phyloP scores from a whole-genome alignment of 2,329 filamentous ascomycete genomes.

The Alternaria novae-zelandiae region DNA sequence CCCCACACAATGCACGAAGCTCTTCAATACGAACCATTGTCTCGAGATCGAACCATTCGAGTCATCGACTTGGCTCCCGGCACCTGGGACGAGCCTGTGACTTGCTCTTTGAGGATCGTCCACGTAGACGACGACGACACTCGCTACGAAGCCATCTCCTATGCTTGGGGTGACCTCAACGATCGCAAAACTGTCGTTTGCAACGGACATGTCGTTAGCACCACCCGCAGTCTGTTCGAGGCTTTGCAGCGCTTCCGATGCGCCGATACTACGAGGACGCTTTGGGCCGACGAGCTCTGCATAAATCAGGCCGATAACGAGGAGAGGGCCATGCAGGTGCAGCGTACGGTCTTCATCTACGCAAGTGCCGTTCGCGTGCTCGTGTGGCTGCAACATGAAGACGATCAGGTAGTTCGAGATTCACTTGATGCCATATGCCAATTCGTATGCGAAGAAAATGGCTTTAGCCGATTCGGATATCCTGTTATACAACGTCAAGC shows the following conservation, averaged over 20 bases:
- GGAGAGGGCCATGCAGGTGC: slow-evolving; percentile 41
- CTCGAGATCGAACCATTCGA: not conserved
- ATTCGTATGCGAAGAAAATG: too few species aligned
- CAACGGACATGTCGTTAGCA: not conserved
- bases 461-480: not conserved
- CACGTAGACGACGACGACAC: not conserved
- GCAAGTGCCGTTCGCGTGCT: not conserved
- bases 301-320: slow-evolving; percentile 43
- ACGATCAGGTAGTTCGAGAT: not conserved
- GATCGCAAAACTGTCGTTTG: not conserved
- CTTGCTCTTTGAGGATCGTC: not conserved
- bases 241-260: slow-evolving; percentile 4
- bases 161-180: slow-evolving; percentile 11
- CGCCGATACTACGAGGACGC: not conserved
- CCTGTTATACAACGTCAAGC: not conserved
- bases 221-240: slow-evolving; percentile 1
- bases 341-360: slow-evolving; percentile 30
- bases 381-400: not conserved
- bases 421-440: not conserved
- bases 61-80: not conserved
- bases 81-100: not conserved
- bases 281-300: slow-evolving; percentile 37
- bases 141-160: slow-evolving; percentile 19
- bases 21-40: too few species aligned
- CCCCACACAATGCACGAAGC: too few species aligned